These are phyloP conservation scores for Volvox carteri DNA, from an alignment of 163 green algal genomes.

Conservation along the genomic window DNA sequence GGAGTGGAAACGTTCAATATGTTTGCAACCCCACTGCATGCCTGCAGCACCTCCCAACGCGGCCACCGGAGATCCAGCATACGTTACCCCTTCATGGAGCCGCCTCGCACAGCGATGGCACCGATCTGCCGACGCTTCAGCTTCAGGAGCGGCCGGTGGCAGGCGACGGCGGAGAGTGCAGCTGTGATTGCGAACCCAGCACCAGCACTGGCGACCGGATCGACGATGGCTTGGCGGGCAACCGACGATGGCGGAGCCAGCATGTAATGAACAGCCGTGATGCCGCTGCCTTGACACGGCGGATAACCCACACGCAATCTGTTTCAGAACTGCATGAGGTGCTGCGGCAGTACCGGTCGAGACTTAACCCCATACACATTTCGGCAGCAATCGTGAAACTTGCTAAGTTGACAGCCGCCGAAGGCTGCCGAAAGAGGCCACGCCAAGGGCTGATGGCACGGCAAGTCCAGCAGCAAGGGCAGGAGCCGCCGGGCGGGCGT, in stretches of 20 bases:
- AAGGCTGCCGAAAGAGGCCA: not conserved
- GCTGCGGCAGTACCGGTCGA: not conserved
- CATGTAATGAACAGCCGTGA: not conserved
- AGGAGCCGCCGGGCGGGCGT: not conserved
- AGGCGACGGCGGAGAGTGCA: not conserved
- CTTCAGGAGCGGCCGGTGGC: slow-evolving; percentile 2
- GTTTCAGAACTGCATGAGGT: not conserved
- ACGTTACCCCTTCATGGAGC: not conserved
- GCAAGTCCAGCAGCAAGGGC: not conserved
- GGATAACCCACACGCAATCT: not conserved
- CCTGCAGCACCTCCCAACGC: slow-evolving; percentile 26
- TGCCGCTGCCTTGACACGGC: slow-evolving; percentile 22
- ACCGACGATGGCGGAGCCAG: not conserved
- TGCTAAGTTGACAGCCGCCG: slow-evolving; percentile 26
- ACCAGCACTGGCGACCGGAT: slow-evolving; percentile 5
- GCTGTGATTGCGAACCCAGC: slow-evolving; percentile 28
- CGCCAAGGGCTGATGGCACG: not conserved
- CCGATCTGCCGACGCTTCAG: not conserved
- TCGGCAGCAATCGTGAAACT: slow-evolving; percentile 55
- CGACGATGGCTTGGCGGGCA: not conserved
- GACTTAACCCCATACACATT: slow-evolving; percentile 54
- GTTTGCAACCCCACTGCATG: not conserved
- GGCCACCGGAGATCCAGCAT: slow-evolving; percentile 5
- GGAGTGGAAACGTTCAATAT: too few species aligned
- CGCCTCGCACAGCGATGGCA: not conserved